These are phyloP conservation scores for Aureobasidium sp. DNA, from an alignment of 2,329 filamentous ascomycete genomes.

Conservation along the genomic window DNA sequence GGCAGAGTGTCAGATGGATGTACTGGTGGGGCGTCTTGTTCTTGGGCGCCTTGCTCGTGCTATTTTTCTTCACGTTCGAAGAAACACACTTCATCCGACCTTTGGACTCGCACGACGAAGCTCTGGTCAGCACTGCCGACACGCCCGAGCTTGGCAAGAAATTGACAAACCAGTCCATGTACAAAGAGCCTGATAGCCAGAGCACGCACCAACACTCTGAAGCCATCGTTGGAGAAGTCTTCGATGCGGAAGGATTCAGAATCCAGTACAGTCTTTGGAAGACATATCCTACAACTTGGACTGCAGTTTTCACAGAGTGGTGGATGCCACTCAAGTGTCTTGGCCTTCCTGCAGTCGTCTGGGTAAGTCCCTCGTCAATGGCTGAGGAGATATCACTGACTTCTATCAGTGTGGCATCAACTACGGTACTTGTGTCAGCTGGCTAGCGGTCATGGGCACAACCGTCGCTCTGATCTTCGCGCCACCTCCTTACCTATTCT, in stretches of 20 bases:
- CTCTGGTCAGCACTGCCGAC: neutral
- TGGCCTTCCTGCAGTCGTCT: conserved; percentile 15
- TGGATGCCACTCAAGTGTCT: conserved; percentile 15
- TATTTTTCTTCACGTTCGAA: conserved; percentile 33
- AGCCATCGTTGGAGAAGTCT: conserved; percentile 14
- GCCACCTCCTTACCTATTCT: conserved; percentile 13
- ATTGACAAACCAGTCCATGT: neutral
- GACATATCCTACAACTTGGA: conserved; percentile 10
- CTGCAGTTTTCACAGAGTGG: conserved; percentile 10
- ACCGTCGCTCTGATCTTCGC: conserved; percentile 16
- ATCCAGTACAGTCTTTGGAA: conserved; percentile 15
- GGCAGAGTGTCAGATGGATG: conserved; percentile 32
- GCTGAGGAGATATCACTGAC: neutral
- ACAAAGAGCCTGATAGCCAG: neutral
- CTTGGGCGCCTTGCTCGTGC: conserved; percentile 24
- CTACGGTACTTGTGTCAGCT: conserved; percentile 18
- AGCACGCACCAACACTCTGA: neutral
- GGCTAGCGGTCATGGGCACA: conserved; percentile 16
- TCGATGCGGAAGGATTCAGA: conserved; percentile 12
- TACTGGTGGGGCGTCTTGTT: conserved; percentile 31
- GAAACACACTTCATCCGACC: conserved; percentile 25
- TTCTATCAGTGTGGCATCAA: conserved; percentile 15
- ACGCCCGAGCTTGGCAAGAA: neutral
- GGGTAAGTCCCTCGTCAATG: conserved; percentile 5
- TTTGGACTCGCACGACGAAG: conserved; percentile 9